Base-by-base conservation (phyloP, 1,284 basidiomycete genomes). In the Rhodotorula sp. region DNA sequence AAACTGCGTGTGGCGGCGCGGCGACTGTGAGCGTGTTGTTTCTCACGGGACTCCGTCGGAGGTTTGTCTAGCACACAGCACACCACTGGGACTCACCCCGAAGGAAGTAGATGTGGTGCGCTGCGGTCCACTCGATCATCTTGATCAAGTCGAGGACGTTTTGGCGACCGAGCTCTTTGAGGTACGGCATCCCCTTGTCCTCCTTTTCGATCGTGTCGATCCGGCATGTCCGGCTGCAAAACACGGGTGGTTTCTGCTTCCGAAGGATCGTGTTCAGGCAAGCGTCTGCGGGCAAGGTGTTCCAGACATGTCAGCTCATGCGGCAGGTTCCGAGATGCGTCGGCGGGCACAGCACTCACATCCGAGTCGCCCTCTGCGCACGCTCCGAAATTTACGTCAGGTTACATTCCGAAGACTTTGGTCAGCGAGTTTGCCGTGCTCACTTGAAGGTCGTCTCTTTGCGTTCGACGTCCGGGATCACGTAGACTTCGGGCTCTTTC, bases 111-210 rank as follows among this genome's bases (percentile, higher is more conserved):
- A 78, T 86, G 85, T 81, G 80, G 44, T 93, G 89, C 60, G 86
- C 85, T 78, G 90, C 91, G 79, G 92, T 93, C 91, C 91, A 94
- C 81, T 91, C 75, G 58, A 93, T 90, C 62, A 93, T 85, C 59
- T 84, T 85, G 22, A 85, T 78, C 37, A 93, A 82, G 79, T 93
- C 91, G 75, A 77, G 81, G 0, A 86, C 84, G 75, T 95, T 95
- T 80, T 87, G 87, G 53, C 85, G 83, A 3, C 89, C 93, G 1
- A 95, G 82, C 45, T 90, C 88, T 79, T 91, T 91, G 33, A 88
- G 87, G 81, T 87, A 89, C 5, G 90, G 88, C 64, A 91, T 83
- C 7, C 92, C 91, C 73, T 91, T 89, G 53, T 71, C 69, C 77
- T 92, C 91, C 75, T 87, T 73, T 66, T 74, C 85, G 64, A 94